A percentile compares a stretch with the other conserved stretches of the same genome.
These are phyloP conservation scores for Trichosanthes cucumerina DNA, from an alignment of 306 rosid species.

Conservation along the genomic window DNA sequence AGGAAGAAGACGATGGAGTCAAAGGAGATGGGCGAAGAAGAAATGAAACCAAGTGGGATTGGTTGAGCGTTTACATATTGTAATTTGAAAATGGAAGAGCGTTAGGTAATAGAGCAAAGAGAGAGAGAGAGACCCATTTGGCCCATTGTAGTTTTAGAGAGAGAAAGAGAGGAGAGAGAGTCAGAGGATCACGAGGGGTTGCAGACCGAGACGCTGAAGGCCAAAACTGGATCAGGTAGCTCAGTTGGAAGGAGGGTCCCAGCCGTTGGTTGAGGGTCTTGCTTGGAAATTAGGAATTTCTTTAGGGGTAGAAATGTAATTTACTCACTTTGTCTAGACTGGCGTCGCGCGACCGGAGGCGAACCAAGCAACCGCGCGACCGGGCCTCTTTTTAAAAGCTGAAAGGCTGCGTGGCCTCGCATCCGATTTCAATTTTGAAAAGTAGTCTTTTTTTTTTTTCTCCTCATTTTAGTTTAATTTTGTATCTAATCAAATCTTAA, in stretches of 20 bases:
- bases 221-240: constrained; percentile 1
- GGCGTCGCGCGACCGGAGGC: background rate
- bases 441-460: too few relatives aligned
- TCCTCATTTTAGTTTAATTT: too few relatives aligned
- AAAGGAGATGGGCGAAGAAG: background rate
- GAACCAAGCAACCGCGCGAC: background rate
- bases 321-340: background rate
- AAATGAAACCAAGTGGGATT: background rate
- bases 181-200: constrained; percentile 27
- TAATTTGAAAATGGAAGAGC: background rate
- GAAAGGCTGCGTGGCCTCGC: background rate
- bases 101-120: background rate
- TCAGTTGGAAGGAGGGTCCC: background rate
- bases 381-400: background rate
- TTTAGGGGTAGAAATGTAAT: background rate
- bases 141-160: constrained; percentile 12
- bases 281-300: background rate
- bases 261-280: background rate
- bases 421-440: too few relatives aligned
- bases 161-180: background rate
- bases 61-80: constrained; percentile 3
- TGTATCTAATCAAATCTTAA: too few relatives aligned
- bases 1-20: constrained; percentile 9
- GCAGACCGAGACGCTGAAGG: background rate
- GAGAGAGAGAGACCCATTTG: background rate